Conservation (phyloP, 352 stramenopile genomes). For the Aphanomyces astaci region DNA sequence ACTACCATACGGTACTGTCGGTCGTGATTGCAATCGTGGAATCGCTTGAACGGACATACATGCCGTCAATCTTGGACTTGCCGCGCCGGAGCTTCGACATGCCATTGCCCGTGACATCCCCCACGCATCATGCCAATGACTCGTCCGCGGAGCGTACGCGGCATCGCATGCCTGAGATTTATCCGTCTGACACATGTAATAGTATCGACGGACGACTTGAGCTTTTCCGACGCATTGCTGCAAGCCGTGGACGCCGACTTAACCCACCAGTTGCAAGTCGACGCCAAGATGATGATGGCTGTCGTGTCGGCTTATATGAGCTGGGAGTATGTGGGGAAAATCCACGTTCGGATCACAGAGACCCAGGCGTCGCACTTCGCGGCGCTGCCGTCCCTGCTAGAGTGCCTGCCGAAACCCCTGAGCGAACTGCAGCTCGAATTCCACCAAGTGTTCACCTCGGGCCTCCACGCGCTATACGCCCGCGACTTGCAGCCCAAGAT, state of each 20-base stretch:
- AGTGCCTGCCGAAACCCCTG: constrained; percentile 67
- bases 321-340: constrained; percentile 52
- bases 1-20: constrained; percentile 73
- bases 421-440: constrained; percentile 62
- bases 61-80: constrained; percentile 63
- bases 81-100: constrained; percentile 54
- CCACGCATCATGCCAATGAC: neutral
- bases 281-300: constrained; percentile 80
- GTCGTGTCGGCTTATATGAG: constrained; percentile 81
- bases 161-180: neutral
- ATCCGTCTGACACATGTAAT: no score
- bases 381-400: constrained; percentile 44
- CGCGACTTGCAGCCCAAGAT: constrained; percentile 10
- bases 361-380: constrained; percentile 43
- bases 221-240: constrained; percentile 73
- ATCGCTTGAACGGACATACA: constrained; percentile 67
- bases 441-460: constrained; percentile 58
- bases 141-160: neutral
- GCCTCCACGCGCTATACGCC: constrained; percentile 49
- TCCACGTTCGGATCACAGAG: constrained; percentile 54
- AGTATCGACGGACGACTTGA: constrained; percentile 31
- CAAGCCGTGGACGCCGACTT: constrained; percentile 75
- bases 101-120: constrained; percentile 29
- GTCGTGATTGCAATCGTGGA: constrained; percentile 80
- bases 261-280: constrained; percentile 44